These are phyloP conservation scores for Cornus controversa DNA, from an alignment of 148 eudicot genomes.

Conservation along the genomic window DNA sequence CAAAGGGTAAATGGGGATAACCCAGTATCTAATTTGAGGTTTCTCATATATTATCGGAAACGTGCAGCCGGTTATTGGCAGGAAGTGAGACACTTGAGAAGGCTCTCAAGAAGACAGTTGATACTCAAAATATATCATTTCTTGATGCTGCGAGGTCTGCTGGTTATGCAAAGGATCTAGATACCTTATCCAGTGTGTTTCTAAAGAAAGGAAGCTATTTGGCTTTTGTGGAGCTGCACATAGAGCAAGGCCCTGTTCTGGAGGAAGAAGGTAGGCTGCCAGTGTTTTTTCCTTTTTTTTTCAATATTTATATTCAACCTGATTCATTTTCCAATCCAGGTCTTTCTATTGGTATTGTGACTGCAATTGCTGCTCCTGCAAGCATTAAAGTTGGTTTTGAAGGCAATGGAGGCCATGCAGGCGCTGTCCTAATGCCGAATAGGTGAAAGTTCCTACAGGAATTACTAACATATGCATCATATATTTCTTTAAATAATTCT, in stretches of 20 bases:
- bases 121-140: slow-evolving; percentile 70
- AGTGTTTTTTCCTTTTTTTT: background rate
- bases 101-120: slow-evolving; percentile 65
- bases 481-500: too few relatives aligned
- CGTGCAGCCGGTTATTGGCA: slow-evolving; percentile 90
- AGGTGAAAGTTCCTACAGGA: slow-evolving; percentile 38
- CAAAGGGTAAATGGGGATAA: slow-evolving; percentile 6
- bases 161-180: slow-evolving; percentile 56
- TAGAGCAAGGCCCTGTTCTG: slow-evolving; percentile 94
- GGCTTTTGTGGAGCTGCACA: slow-evolving; percentile 90
- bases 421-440: slow-evolving; percentile 86
- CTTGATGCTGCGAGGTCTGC: slow-evolving; percentile 80
- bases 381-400: slow-evolving; percentile 92
- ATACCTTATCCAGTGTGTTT: slow-evolving; percentile 59
- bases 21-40: background rate
- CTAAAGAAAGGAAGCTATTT: slow-evolving; percentile 59
- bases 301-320: background rate
- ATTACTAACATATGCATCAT: background rate
- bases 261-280: slow-evolving; percentile 74
- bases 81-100: slow-evolving; percentile 69
- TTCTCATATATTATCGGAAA: slow-evolving; percentile 10
- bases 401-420: slow-evolving; percentile 99
- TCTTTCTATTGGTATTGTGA: slow-evolving; percentile 80
- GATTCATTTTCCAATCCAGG: slow-evolving; percentile 34
- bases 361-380: slow-evolving; percentile 99